Evolutionary conservation across 2,329 filamentous ascomycete genomes (phyloP).

Genomic region (Pyricularia sp.): DNA sequence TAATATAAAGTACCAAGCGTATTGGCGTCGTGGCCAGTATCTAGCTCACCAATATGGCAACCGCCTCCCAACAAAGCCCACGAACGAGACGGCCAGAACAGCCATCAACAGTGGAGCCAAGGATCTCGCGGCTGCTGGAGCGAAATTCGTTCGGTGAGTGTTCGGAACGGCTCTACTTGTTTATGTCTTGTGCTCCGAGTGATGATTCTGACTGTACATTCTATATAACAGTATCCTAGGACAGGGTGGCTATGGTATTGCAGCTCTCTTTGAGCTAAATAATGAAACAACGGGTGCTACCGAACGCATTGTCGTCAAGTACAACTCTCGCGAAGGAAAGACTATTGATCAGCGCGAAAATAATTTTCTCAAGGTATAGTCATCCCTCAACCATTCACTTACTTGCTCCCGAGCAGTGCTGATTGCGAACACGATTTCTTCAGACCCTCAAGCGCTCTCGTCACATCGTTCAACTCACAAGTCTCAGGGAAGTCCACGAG

Average conservation of each 20-base stretch:
- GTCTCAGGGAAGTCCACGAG: slow-evolving; percentile 1
- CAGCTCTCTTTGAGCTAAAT: neutral
- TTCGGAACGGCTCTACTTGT: neutral
- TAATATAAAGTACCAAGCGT: neutral
- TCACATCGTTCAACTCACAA: slow-evolving; percentile 2
- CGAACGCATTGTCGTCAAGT: slow-evolving; percentile 2
- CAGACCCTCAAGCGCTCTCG: neutral
- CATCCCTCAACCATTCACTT: too few relatives aligned
- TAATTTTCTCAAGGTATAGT: neutral
- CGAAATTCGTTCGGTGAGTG: neutral
- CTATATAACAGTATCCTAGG: neutral
- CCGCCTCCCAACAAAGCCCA: neutral
- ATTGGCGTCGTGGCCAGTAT: neutral
- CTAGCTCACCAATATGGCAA: neutral
- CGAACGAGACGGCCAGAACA: neutral
- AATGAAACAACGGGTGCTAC: neutral
- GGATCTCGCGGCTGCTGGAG: neutral
- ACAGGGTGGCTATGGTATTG: neutral
- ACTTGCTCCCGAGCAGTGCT: neutral
- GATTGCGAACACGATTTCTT: neutral
- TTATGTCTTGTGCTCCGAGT: neutral
- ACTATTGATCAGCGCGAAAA: neutral
- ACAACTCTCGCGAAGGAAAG: neutral
- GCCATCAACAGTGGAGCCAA: neutral
- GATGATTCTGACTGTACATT: neutral